Evolutionary conservation across 2,329 filamentous ascomycete species (phyloP).

Genomic region (Aspergillus puulaauensis): DNA sequence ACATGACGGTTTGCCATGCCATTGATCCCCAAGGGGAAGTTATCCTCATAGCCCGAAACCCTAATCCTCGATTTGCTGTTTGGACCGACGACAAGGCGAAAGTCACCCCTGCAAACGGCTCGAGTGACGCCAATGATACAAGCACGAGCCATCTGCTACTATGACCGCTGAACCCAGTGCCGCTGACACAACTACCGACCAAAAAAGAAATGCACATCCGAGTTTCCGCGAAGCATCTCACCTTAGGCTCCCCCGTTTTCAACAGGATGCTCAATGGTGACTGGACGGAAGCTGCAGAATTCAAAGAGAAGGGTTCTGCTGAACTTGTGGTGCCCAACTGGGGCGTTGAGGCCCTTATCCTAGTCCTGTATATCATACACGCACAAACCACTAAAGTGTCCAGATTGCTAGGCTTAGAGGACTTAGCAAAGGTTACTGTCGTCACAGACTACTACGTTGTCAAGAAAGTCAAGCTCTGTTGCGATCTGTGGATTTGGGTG

Average conservation of each 20-base stretch:
- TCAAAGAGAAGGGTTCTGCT: neutral
- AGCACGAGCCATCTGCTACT: neutral
- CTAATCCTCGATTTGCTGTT: neutral
- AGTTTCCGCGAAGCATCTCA: neutral
- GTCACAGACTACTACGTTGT: neutral
- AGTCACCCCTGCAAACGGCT: no score
- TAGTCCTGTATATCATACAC: neutral
- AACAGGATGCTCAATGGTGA: neutral
- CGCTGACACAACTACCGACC: no score
- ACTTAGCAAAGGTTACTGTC: neutral
- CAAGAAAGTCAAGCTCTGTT: no score
- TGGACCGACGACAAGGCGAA: neutral
- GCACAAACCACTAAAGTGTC: neutral
- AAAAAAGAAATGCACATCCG: neutral
- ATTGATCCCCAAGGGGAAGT: conserved; percentile 7
- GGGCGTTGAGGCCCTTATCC: neutral
- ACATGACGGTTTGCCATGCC: neutral
- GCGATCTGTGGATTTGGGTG: no score
- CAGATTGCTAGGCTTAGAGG: neutral
- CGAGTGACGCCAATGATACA: neutral
- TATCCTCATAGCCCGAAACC: neutral
- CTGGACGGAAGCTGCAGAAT: neutral
- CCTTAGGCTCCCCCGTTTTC: neutral
- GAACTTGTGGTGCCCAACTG: neutral
- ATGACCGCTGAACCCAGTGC: neutral